These are phyloP conservation scores for Phascolomyces articulosus DNA, from an alignment of 371 early-diverging fungal genomes.

Conservation along the genomic window DNA sequence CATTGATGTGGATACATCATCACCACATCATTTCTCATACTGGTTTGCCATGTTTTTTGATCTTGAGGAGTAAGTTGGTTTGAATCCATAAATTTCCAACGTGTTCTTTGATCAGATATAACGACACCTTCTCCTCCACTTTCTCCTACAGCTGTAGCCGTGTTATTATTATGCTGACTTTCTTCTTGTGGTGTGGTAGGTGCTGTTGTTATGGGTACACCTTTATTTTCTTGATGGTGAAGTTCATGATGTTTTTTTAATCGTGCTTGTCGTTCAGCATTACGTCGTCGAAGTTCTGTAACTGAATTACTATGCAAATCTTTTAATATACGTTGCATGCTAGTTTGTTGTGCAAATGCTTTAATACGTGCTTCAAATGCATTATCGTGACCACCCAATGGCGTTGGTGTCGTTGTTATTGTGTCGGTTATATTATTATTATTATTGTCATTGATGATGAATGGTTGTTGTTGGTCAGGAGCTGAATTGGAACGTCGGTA, in stretches of 20 bases:
- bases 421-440: background rate
- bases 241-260: constrained; percentile 2
- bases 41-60: constrained; percentile 37
- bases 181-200: background rate
- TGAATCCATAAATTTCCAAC: constrained; percentile 22
- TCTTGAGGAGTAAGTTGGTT: constrained; percentile 18
- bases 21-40: constrained; percentile 36
- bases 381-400: background rate
- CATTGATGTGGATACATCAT: constrained; percentile 49
- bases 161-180: background rate
- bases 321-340: constrained; percentile 8
- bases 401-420: background rate
- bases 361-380: constrained; percentile 18
- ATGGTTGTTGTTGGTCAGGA: background rate
- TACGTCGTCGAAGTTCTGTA: constrained; percentile 19
- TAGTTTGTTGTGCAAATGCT: constrained; percentile 11
- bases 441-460: background rate
- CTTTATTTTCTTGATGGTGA: background rate
- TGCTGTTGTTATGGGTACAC: background rate
- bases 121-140: background rate
- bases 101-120: constrained; percentile 1
- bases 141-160: too few relatives aligned
- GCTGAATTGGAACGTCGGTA: background rate
- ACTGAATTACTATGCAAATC: constrained; percentile 14
- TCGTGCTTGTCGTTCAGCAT: constrained; percentile 23